phyloP scores from a whole-genome alignment of 306 rosid species.

The Myrica gale region DNA sequence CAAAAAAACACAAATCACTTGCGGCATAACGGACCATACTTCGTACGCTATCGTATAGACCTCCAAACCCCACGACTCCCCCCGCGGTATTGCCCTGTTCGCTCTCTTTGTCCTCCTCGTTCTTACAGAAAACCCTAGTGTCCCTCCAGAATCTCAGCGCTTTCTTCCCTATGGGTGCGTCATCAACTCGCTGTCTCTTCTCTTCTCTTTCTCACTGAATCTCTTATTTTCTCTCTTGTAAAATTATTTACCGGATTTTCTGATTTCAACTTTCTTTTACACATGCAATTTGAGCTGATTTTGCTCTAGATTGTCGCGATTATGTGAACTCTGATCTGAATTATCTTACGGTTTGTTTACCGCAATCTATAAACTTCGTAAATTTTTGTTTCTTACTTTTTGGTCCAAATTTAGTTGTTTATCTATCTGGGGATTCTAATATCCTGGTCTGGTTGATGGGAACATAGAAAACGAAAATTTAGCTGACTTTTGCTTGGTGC shows the following conservation, averaged over 20 bases:
- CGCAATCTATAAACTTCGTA: background rate
- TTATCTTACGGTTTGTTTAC: background rate
- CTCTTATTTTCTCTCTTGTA: background rate
- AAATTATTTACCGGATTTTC: background rate
- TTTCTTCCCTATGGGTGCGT: slow-evolving; percentile 33
- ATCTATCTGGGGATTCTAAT: background rate
- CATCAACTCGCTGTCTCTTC: background rate
- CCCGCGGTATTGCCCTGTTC: background rate
- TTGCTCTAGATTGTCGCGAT: slow-evolving; percentile 15
- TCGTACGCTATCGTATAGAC: too few species aligned
- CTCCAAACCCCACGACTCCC: too few species aligned
- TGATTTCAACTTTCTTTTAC: background rate
- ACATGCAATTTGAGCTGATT: too few species aligned
- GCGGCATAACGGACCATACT: too few species aligned
- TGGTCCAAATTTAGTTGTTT: background rate
- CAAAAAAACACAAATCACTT: too few species aligned
- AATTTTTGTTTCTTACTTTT: background rate
- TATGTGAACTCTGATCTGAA: slow-evolving; percentile 7
- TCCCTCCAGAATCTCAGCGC: background rate
- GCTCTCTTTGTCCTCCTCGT: background rate
- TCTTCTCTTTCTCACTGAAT: background rate
- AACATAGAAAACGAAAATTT: background rate
- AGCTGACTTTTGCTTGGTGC: background rate
- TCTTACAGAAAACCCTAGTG: slow-evolving; percentile 25
- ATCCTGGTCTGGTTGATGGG: background rate